Base-by-base conservation (phyloP, 2,329 filamentous ascomycete genomes). In the Calonectria pauciramosa region DNA sequence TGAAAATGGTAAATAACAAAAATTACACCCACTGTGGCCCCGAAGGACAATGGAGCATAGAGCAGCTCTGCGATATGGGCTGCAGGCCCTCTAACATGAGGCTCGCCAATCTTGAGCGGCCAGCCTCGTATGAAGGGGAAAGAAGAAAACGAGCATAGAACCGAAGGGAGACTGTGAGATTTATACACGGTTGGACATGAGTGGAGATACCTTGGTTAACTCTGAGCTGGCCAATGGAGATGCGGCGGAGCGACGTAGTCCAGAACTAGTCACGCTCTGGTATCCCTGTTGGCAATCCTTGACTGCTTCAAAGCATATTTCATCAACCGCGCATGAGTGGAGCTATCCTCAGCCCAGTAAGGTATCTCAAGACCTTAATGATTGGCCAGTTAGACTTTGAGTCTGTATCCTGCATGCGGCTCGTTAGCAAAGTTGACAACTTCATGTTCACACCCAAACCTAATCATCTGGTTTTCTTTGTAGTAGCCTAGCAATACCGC, bases 11-110 rank as follows among this genome's bases (percentile, higher is more conserved):
- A 86, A 81, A 90, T 86, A n/a, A n/a, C 87, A 89, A 89, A 90
- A 89, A 89, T 89, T 90, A 63, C 87, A 85, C 86, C 85, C 83
- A 84, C 86, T 84, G 89, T 87, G 88, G 87, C 86, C 87, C 87
- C 88, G 86, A 89, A 89, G 87, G 87, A 86, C 87, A 89, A 88
- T 89, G 84, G 85, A 89, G 85, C 71, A 80, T 82, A 82, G 84
- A 85, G 82, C 81, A 85, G 87, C 87, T 85, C 88, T 88, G 86
- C 88, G 87, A 78, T 87, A 88, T 90, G 88, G 88, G 88, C 89
- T 90, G 88, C 88, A 90, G 88, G 87, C 85, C 84, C 86, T 83
- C 86, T 85, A 82, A 79, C 81, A 85, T 89, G 84, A 84, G 80
- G 75, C 73, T 78, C 80, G 82, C 83, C 79, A 84, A 84, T 88